Base-by-base conservation (phyloP, 164 flowering plant species). In the Annona squamosa region DNA sequence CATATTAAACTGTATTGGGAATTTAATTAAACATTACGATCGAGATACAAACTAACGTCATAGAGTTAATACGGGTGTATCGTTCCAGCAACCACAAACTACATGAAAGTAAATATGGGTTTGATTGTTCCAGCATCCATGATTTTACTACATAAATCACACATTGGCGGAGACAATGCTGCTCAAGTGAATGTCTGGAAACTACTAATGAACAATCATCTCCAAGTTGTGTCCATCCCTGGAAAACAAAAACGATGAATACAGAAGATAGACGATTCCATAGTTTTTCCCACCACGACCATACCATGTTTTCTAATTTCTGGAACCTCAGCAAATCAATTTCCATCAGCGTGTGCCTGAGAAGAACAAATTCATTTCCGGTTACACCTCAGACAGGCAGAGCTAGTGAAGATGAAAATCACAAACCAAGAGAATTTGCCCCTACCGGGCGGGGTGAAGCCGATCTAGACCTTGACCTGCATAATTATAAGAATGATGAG, bases 391-490 rank as follows among this genome's bases (percentile, higher is more conserved):
- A 59, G 56, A 68, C 10, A 37, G 26, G 3, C 56, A 68, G 17
- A 47, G n/a, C 3, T 10, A 52, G 13, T 7, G 59, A 5, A 16
- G 12, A 52, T 7, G 3, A 52, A 52, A 16, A 52, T 52, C 37
- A 26, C 37, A 26, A 26, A 26, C 37, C 0, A 26, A 26, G 37
- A 26, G 37, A 26, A 26, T 26, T 26, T 26, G 37, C 37, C 37
- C 37, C 76, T 73, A 83, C 90, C 85, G 76, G 82, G 44, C 19
- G 72, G 2, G 86, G 87, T 66, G 79, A 79, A 26, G 3, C 64
- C 12, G 87, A 86, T 72, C 69, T 82, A 66, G 88, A 85, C 65
- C 76, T 81, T 16, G 80, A 78, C 64, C 89, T 86, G 76, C 79
- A 79, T n/a, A 67, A 68, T 75, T 73, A 16, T 73, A 12, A 52